phyloP scores from a whole-genome alignment of 2,329 filamentous ascomycete species.

The Ceratocystis papillata region DNA sequence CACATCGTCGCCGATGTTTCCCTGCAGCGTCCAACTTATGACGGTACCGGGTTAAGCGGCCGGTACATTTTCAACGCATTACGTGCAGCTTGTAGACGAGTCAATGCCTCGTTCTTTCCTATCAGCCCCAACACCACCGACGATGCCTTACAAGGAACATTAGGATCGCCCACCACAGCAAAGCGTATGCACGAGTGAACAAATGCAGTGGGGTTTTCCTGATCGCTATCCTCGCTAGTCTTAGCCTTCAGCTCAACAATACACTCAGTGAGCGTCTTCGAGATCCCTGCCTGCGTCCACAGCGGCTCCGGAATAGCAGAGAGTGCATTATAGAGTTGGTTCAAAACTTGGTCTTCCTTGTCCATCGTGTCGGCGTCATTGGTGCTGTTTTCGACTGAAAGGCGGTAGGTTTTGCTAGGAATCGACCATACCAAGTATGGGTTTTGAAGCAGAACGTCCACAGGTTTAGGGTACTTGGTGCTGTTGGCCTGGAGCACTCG shows the following conservation, averaged over 20 bases:
- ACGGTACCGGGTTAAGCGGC: neutral
- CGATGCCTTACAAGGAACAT: conserved; percentile 23
- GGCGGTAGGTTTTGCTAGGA: conserved; percentile 29
- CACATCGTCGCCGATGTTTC: neutral
- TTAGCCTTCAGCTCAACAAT: conserved; percentile 6
- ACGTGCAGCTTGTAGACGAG: conserved; percentile 17
- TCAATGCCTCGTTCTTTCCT: conserved; percentile 31
- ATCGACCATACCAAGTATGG: conserved; percentile 35
- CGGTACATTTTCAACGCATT: conserved; percentile 4
- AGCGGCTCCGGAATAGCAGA: conserved; percentile 25
- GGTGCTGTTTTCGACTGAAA: neutral
- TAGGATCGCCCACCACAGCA: conserved; percentile 22
- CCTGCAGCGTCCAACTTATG: neutral
- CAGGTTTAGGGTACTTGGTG: conserved; percentile 24
- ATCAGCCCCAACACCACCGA: conserved; percentile 30
- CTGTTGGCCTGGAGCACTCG: conserved; percentile 21
- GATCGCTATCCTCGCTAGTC: too few species aligned
- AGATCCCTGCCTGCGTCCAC: conserved; percentile 28
- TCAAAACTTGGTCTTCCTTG: conserved; percentile 19
- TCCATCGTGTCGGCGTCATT: neutral
- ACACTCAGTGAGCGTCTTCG: conserved; percentile 25
- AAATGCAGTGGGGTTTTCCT: neutral
- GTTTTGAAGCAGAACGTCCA: conserved; percentile 28
- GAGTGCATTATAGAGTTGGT: conserved; percentile 26
- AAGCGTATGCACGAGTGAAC: conserved; percentile 23